A percentile compares a stretch with the other conserved stretches of the same genome.
These are phyloP conservation scores for Eimeria acervulina DNA, from an alignment of 169 alveolate genomes.

Conservation along the genomic window DNA sequence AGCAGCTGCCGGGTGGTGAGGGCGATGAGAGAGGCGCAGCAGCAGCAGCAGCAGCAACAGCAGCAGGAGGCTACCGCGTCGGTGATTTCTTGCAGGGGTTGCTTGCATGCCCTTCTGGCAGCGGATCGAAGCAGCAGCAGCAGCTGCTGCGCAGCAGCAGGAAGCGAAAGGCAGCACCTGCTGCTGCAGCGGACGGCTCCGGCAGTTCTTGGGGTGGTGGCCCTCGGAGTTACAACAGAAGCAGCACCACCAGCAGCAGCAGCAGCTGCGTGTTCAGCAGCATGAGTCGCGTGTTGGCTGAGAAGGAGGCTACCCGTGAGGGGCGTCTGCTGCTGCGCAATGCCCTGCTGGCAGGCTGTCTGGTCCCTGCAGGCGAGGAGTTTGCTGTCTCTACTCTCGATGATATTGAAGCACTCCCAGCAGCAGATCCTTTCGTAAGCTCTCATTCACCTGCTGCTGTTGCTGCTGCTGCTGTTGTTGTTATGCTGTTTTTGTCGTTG, in stretches of 20 bases:
- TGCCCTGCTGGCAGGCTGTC: neutral
- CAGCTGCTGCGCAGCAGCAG: constrained; percentile 55
- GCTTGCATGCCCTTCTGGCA: constrained; percentile 20
- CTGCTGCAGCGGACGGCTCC: constrained; percentile 6
- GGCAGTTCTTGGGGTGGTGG: constrained; percentile 25
- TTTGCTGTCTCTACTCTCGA: neutral
- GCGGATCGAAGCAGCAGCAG: constrained; percentile 57
- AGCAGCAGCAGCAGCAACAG: constrained; percentile 8
- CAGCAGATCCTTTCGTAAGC: constrained; percentile 23
- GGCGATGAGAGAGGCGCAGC: constrained; percentile 30
- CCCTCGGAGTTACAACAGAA: neutral
- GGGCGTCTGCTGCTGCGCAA: constrained; percentile 54
- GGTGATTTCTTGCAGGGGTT: constrained; percentile 53
- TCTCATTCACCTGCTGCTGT: neutral
- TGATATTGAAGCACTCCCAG: constrained; percentile 6
- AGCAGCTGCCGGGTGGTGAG: constrained; percentile 16
- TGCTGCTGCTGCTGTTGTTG: neutral
- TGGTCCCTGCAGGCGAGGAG: constrained; percentile 34
- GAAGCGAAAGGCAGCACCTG: constrained; percentile 26
- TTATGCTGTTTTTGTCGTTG: no score
- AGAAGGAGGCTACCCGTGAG: constrained; percentile 2
- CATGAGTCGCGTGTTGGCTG: neutral
- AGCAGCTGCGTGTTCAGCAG: constrained; percentile 25
- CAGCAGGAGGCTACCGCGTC: neutral
- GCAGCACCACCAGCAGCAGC: constrained; percentile 15